Conservation (phyloP, 2,329 filamentous ascomycete genomes). For the Colletotrichum chlorophyti region DNA sequence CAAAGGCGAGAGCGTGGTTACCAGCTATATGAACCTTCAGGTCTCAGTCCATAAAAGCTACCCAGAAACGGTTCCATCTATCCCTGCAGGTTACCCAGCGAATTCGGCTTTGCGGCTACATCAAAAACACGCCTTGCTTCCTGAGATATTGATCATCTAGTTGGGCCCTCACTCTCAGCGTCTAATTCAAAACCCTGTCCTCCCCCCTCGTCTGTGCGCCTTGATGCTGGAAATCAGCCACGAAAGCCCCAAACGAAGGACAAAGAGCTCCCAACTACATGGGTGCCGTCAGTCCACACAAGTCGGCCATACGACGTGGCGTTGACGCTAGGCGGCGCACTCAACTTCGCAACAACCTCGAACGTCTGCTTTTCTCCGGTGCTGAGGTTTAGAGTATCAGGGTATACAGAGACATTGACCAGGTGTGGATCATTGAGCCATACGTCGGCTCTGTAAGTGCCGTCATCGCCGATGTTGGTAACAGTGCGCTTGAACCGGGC, state of each 20-base stretch:
- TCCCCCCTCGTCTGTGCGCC: too few species aligned
- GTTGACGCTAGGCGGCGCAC: background rate
- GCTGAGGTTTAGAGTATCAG: constrained; percentile 3
- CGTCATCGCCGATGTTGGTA: constrained; percentile 19
- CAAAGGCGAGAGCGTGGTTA: too few species aligned
- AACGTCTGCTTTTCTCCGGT: background rate
- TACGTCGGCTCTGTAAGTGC: constrained; percentile 15
- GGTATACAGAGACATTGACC: background rate
- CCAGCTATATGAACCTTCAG: too few species aligned
- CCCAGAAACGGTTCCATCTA: too few species aligned
- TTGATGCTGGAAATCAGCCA: background rate
- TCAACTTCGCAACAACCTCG: background rate
- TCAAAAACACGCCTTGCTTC: too few species aligned
- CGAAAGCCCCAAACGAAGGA: constrained; percentile 4
- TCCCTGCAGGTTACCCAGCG: too few species aligned
- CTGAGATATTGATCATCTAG: too few species aligned
- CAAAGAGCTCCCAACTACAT: constrained; percentile 25
- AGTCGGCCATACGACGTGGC: constrained; percentile 9
- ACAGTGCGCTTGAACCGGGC: constrained; percentile 23
- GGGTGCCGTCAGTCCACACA: constrained; percentile 23
- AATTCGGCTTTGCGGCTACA: too few species aligned
- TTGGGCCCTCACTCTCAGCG: too few species aligned
- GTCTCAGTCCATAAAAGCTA: too few species aligned
- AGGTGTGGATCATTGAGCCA: background rate
- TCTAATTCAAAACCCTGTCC: too few species aligned